Base-by-base conservation (phyloP, 805 yeast genomes). In the Suhomyces prunicola region DNA sequence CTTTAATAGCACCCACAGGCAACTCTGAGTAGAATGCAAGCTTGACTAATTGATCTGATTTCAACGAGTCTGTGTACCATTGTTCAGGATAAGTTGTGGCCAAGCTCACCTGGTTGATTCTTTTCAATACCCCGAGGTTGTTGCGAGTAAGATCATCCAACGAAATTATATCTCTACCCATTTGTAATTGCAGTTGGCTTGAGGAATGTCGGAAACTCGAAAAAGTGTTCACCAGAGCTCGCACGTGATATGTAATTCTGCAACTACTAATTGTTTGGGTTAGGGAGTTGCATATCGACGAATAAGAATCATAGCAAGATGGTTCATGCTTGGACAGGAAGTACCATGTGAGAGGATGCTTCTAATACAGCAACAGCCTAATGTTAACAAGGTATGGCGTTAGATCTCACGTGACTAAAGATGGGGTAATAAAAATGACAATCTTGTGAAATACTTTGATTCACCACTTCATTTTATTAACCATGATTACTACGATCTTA, bases 1-100 rank as follows among this genome's bases (percentile, higher is more conserved):
- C 86, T 55, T 85, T 84, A 47, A 90, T 71, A 4, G 84, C 86
- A 13, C 94, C 97, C 4, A 90, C 93, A 6, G 96, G 90, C 5
- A 88, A 80, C 62, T 87, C 96, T 47, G 86, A 80, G 67, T 78
- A 87, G 69, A 76, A 88, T 0, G 86, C 88, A 51, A 84, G 70
- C 62, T 85, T 78, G 33, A 79, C 77, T 33, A 86, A 70, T 27
- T 83, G 85, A 23, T 76, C 83, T 1, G 74, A 62, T 2, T 75
- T 71, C 24, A 78, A 66, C 12, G 82, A 71, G 22, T 77, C 77
- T 29, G 73, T 59, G 57, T 84, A 84, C 78, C 86, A 85, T 2
- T 69, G 57, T 1, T 80, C 81, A 0, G 82, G 62, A 60, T 82
- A 86, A 2, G 64, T 52, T 0, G 79, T 71, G 3, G 88, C 87